These are phyloP conservation scores for Agaricales sp. DNA, from an alignment of 1,284 basidiomycete genomes.

Conservation along the genomic window DNA sequence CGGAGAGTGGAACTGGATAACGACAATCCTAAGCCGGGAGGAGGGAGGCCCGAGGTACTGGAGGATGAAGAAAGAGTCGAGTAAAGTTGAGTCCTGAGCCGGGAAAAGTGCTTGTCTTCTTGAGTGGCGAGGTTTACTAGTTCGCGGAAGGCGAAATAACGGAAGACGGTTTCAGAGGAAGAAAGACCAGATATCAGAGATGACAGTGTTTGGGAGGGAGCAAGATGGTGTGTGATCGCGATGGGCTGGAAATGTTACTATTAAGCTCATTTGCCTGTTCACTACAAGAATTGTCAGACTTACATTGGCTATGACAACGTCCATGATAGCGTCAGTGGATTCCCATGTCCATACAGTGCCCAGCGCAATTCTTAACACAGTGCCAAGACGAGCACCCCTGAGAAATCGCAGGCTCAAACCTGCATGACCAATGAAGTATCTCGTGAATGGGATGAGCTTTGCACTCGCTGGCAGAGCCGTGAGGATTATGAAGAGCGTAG, in stretches of 20 bases:
- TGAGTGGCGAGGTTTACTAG: slow-evolving; percentile 37
- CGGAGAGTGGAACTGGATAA: neutral
- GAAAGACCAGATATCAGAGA: slow-evolving; percentile 21
- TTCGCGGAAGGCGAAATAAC: slow-evolving; percentile 14
- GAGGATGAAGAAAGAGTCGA: slow-evolving; percentile 53
- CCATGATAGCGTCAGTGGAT: neutral
- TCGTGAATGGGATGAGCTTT: neutral
- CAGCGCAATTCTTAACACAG: neutral
- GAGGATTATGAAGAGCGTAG: neutral
- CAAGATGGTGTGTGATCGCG: slow-evolving; percentile 13
- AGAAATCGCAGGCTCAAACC: neutral
- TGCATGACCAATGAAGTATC: slow-evolving; percentile 1
- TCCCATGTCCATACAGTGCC: slow-evolving; percentile 2
- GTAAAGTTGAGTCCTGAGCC: slow-evolving; percentile 38
- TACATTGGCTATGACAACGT: neutral
- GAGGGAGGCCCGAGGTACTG: slow-evolving; percentile 53
- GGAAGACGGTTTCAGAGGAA: slow-evolving; percentile 17
- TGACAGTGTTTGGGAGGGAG: slow-evolving; percentile 5
- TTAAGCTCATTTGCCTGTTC: too few relatives aligned
- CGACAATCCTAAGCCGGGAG: slow-evolving; percentile 16
- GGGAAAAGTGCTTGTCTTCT: slow-evolving; percentile 67
- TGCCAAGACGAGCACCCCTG: neutral
- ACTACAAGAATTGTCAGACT: too few relatives aligned
- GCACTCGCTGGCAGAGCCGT: neutral
- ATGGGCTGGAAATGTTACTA: neutral